phyloP scores from a whole-genome alignment of 1,139 yeast species.

The Yamadazyma conglobata region DNA sequence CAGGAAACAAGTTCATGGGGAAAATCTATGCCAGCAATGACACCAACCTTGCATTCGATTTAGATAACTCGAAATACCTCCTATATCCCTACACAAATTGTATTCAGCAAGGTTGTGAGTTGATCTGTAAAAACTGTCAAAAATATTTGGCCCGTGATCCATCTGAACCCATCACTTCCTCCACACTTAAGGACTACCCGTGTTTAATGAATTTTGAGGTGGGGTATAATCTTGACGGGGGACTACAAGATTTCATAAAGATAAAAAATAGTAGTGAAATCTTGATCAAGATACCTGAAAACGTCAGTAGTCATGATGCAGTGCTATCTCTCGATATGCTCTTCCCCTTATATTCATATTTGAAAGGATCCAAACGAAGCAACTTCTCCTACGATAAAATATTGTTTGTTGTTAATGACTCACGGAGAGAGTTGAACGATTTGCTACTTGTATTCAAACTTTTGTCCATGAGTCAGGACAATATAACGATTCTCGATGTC shows the following conservation, averaged over 20 bases:
- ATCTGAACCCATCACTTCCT: slow-evolving; percentile 3
- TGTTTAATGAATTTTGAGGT: slow-evolving; percentile 28
- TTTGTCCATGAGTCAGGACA: slow-evolving; percentile 24
- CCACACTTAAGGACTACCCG: slow-evolving; percentile 7
- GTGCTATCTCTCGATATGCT: slow-evolving; percentile 34
- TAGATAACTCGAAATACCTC: slow-evolving; percentile 22
- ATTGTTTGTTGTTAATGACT: slow-evolving; percentile 29
- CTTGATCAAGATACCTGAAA: slow-evolving; percentile 27
- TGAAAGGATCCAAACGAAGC: slow-evolving; percentile 14
- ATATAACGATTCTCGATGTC: slow-evolving; percentile 28
- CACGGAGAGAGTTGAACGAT: slow-evolving; percentile 35
- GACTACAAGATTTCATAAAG: slow-evolving; percentile 36
- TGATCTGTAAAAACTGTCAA: slow-evolving; percentile 25
- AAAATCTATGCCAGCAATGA: slow-evolving; percentile 18
- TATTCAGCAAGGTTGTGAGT: slow-evolving; percentile 20
- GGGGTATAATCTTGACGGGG: slow-evolving; percentile 39
- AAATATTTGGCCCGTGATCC: slow-evolving; percentile 1
- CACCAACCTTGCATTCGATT: slow-evolving; percentile 8
- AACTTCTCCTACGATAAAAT: slow-evolving; percentile 15
- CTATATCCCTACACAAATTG: slow-evolving; percentile 39
- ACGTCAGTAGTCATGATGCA: slow-evolving; percentile 36
- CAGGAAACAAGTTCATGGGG: slow-evolving; percentile 33
- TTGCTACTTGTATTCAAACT: slow-evolving; percentile 32
- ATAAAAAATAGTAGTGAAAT: slow-evolving; percentile 24
- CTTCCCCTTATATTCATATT: slow-evolving; percentile 32